These are phyloP conservation scores for Termitomyces sp. DNA, from an alignment of 1,284 basidiomycete genomes.

Conservation along the genomic window DNA sequence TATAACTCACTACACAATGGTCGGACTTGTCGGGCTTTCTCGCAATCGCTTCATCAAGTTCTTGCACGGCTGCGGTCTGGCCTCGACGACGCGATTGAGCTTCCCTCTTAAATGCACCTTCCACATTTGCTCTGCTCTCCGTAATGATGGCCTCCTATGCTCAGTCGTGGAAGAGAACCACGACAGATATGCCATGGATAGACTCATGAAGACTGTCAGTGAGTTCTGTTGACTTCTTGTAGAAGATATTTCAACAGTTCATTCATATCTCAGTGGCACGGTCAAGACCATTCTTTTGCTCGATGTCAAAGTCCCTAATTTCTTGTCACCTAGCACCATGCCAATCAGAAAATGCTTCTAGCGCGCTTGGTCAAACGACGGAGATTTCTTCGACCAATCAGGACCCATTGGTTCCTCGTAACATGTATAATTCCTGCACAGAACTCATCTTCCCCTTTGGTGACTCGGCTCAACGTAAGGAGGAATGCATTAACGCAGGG, in stretches of 20 bases:
- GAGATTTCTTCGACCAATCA: constrained; percentile 15
- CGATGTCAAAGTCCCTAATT: neutral
- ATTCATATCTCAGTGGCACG: constrained; percentile 35
- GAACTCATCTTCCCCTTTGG: constrained; percentile 61
- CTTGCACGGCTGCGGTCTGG: too few relatives aligned
- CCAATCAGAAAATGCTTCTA: constrained; percentile 39
- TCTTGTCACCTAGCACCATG: constrained; percentile 34
- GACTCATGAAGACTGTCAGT: constrained; percentile 53
- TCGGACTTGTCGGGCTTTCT: too few relatives aligned
- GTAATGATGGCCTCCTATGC: constrained; percentile 4
- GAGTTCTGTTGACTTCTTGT: constrained; percentile 25
- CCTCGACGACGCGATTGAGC: neutral
- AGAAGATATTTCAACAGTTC: neutral
- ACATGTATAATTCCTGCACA: constrained; percentile 68
- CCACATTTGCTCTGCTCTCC: constrained; percentile 1
- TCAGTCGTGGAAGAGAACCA: constrained; percentile 42
- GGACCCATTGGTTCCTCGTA: constrained; percentile 35
- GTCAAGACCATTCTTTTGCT: constrained; percentile 24
- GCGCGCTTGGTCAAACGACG: constrained; percentile 12
- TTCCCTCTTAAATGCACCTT: constrained; percentile 7
- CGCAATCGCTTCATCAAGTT: too few relatives aligned
- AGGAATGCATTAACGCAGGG: constrained; percentile 68
- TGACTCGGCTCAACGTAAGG: constrained; percentile 50
- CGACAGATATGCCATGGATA: constrained; percentile 55
- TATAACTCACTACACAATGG: too few relatives aligned